Evolutionary conservation across 116 monocot species (phyloP), one percentile per base, ranked within the genome.

Genomic region (Iris pallida): DNA sequence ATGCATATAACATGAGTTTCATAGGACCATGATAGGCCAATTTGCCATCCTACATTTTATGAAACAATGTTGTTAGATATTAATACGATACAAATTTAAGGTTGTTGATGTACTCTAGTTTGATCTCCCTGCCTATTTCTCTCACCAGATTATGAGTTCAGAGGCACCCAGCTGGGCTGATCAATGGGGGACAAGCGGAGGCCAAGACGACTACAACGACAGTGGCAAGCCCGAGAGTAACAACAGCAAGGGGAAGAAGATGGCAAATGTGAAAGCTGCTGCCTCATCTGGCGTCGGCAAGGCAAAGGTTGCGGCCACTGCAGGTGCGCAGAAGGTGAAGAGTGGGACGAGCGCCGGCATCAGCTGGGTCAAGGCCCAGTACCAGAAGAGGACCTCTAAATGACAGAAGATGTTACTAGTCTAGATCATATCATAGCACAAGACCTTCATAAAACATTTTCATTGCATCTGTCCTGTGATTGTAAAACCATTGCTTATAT

Each of bases 351-450:
- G 68, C 48, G 65, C 63, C 0, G 86, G 93, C 44, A 61, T 89
- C 74, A 82, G 78, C 30, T 93, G 93, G 93, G 83, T 88, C 67
- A 93, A 89, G 80, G 77, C 70, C 47, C 76, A 86, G 71, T 84
- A 76, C 74, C 82, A 86, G 74, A 93, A 93, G 76, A 81, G 74
- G 41, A 79, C 56, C 48, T 84, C 86, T n/a, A 86, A 90, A 71
- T 90, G 73, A 83, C 0, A 9, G 16, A 30, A 30, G 30, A 30
- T 30, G 30, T 30, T 30, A 30, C 3, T 30, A 30, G 30, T 30
- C 30, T 30, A 30, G 0, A 14, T 44, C 4, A 46, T 4, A 6
- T n/a, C 15, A 0, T 47, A 15, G 48, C 16, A 2, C 7, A 16
- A 15, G 44, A 8, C 16, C 7, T 44, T 43, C 42, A 45, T 41